Conservation (phyloP, 176 grass and related monocot genomes). For the Alloteropsis semialata region DNA sequence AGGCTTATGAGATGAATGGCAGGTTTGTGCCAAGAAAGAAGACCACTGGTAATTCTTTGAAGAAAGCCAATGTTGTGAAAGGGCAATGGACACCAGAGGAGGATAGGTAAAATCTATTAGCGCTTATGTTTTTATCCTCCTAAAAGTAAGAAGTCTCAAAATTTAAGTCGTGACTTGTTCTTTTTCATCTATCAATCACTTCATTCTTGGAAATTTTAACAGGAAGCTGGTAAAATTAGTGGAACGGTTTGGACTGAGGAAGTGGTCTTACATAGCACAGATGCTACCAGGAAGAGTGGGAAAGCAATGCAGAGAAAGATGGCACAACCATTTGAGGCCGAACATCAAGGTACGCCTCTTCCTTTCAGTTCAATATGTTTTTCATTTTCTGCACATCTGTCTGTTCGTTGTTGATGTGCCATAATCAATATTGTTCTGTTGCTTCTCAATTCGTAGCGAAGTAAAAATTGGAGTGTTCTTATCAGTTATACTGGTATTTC, state of each 20-base stretch:
- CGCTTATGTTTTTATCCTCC: background rate
- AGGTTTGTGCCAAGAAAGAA: slow-evolving; percentile 34
- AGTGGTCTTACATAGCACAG: slow-evolving; percentile 87
- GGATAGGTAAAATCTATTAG: slow-evolving; percentile 51
- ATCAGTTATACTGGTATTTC: background rate
- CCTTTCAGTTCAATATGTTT: background rate
- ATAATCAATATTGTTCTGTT: background rate
- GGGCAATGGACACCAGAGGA: slow-evolving; percentile 88
- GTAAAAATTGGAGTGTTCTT: background rate
- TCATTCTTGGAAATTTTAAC: slow-evolving; percentile 28
- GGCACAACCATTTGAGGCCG: slow-evolving; percentile 95
- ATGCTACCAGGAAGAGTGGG: slow-evolving; percentile 86
- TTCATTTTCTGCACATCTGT: background rate
- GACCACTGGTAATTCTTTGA: slow-evolving; percentile 25
- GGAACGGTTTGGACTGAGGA: slow-evolving; percentile 83
- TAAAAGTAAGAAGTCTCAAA: background rate
- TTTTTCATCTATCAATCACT: background rate
- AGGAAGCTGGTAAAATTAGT: slow-evolving; percentile 79
- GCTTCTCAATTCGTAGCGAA: background rate
- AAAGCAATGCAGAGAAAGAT: slow-evolving; percentile 97
- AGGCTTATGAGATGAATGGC: slow-evolving; percentile 8
- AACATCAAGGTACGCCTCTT: slow-evolving; percentile 72
- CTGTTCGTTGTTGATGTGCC: background rate
- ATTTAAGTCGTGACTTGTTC: background rate
- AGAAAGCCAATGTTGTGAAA: slow-evolving; percentile 74